Evolutionary conservation across 2,329 filamentous ascomycete genomes (phyloP).

Genomic region (Fusarium compactum): DNA sequence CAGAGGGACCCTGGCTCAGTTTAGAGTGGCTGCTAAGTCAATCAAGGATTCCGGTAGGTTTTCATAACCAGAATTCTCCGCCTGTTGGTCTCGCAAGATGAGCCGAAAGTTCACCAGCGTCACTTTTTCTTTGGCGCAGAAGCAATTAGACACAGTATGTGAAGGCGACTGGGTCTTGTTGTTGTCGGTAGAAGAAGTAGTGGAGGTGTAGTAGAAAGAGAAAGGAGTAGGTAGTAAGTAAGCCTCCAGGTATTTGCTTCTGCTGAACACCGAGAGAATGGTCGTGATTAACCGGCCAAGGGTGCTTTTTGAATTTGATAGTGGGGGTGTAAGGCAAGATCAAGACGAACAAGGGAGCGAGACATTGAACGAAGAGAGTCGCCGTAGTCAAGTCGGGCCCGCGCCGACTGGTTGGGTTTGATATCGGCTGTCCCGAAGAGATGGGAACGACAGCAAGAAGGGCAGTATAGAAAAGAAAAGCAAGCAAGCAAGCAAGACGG

Average conservation of each 20-base stretch:
- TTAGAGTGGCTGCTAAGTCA: constrained; percentile 53
- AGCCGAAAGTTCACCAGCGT: constrained; percentile 41
- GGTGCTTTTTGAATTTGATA: constrained; percentile 19
- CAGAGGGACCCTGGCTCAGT: constrained; percentile 52
- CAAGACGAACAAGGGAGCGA: constrained; percentile 37
- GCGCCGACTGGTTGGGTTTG: constrained; percentile 45
- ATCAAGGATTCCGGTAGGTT: constrained; percentile 52
- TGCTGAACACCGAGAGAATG: constrained; percentile 28
- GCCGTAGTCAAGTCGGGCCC: constrained; percentile 37
- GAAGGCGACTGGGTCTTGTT: constrained; percentile 39
- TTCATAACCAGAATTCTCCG: constrained; percentile 55
- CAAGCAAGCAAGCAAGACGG: constrained; percentile 16
- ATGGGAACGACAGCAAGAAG: constrained; percentile 45
- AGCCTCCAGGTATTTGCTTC: constrained; percentile 35
- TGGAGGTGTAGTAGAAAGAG: constrained; percentile 18
- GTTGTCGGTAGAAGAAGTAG: constrained; percentile 32
- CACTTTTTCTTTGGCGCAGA: constrained; percentile 38
- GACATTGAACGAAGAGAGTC: constrained; percentile 35
- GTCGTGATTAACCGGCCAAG: constrained; percentile 35
- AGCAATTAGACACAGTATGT: constrained; percentile 47
- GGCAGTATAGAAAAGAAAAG: constrained; percentile 24
- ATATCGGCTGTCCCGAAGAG: constrained; percentile 41
- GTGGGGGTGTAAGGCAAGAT: constrained; percentile 40
- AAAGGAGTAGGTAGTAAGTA: constrained; percentile 36
- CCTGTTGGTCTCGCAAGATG: constrained; percentile 43